Conservation (phyloP, 2,329 filamentous ascomycete species). For the Pseudocercospora pini-densiflorae region DNA sequence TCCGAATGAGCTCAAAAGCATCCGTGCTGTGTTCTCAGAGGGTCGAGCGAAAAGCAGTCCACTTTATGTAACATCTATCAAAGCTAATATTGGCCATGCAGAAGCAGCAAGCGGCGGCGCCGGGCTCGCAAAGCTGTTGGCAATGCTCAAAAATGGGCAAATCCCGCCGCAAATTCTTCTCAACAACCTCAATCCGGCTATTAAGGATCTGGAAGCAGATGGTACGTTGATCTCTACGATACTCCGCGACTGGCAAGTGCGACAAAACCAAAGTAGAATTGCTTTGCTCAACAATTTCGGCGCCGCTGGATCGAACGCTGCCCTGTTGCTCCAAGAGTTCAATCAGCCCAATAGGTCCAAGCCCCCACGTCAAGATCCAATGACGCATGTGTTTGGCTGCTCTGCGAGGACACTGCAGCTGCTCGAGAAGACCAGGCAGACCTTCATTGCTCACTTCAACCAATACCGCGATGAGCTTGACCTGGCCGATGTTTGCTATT, state of each 20-base stretch:
- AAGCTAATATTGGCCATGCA: constrained; percentile 37
- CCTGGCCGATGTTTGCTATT: constrained; percentile 28
- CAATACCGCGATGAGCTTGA: background rate
- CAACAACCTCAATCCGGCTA: constrained; percentile 15
- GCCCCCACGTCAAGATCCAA: background rate
- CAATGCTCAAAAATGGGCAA: constrained; percentile 40
- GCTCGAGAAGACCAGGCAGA: constrained; percentile 8
- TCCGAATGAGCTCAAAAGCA: constrained; percentile 20
- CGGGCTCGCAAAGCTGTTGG: constrained; percentile 43
- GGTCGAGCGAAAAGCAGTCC: constrained; percentile 14
- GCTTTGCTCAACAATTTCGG: constrained; percentile 43
- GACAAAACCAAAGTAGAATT: background rate
- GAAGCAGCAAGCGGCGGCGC: constrained; percentile 43
- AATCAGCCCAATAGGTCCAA: background rate
- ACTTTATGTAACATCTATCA: constrained; percentile 33
- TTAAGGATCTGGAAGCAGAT: constrained; percentile 14
- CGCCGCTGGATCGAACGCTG: constrained; percentile 45
- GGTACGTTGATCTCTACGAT: constrained; percentile 7
- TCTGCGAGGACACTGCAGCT: constrained; percentile 11
- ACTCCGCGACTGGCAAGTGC: constrained; percentile 5
- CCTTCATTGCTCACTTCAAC: constrained; percentile 4
- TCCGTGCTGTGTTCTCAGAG: constrained; percentile 36
- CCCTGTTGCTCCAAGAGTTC: constrained; percentile 35
- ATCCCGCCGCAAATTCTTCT: constrained; percentile 19
- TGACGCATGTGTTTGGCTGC: constrained; percentile 9